Evolutionary conservation across 1,284 basidiomycete species (phyloP).

Genomic region (Athelia psychrophila): DNA sequence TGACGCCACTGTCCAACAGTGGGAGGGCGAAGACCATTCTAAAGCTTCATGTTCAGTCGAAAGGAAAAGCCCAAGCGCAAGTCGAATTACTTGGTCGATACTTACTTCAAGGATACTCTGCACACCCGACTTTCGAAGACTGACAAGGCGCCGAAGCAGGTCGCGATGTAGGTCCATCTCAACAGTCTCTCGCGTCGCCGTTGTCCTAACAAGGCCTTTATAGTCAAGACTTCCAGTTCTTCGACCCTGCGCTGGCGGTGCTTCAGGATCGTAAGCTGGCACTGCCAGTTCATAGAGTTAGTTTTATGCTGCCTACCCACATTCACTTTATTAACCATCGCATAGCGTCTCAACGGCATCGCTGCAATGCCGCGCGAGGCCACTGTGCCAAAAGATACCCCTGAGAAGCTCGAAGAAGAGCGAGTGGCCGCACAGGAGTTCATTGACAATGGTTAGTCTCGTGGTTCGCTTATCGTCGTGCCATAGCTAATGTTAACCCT

Average conservation of each 20-base stretch:
- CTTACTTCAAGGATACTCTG: constrained; percentile 95
- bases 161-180: constrained; percentile 59
- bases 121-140: constrained; percentile 75
- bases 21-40: constrained; percentile 96
- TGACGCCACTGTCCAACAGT: constrained; percentile 86
- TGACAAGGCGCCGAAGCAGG: constrained; percentile 91
- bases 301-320: neutral
- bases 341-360: constrained; percentile 70
- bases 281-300: constrained; percentile 75
- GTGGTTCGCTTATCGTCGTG: neutral
- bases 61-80: constrained; percentile 56
- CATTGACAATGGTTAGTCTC: constrained; percentile 71
- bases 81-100: constrained; percentile 91
- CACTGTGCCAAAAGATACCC: constrained; percentile 70
- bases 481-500: neutral
- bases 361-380: constrained; percentile 70
- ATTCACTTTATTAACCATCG: neutral
- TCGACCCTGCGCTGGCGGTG: constrained; percentile 78
- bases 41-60: constrained; percentile 61
- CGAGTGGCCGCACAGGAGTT: constrained; percentile 79
- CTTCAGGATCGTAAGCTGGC: constrained; percentile 89
- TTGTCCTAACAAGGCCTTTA: constrained; percentile 1
- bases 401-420: constrained; percentile 86
- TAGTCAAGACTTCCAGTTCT: constrained; percentile 98
- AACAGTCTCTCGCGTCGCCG: neutral